Base-by-base conservation (phyloP, 352 stramenopile genomes). In the Globisporangium perplexum region DNA sequence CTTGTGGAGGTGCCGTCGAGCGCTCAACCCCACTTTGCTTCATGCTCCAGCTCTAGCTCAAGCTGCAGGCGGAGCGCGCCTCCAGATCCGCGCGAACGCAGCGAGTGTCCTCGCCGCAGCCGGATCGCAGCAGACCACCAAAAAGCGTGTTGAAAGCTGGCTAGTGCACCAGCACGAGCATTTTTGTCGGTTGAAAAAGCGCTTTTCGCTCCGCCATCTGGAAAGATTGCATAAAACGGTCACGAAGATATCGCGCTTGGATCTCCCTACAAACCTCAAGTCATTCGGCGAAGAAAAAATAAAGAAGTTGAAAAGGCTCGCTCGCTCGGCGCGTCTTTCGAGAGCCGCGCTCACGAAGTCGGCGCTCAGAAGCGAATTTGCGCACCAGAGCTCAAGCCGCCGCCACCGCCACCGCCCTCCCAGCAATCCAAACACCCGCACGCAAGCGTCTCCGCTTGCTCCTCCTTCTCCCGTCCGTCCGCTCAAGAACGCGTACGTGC, bases 321-420 rank as follows among this genome's bases (percentile, higher is more conserved):
- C n/a, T n/a, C n/a, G n/a, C n/a, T n/a, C n/a, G n/a, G n/a, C n/a
- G n/a, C n/a, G n/a, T n/a, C 33, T 18, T 35, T 39, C 8, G 24
- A 46, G n/a, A 23, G n/a, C 41, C 20, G 39, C 39, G 39, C 39
- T 28, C n/a, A 23, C 4, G 41, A 28, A 23, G 7, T 4, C 41
- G 10, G 14, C 23, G 8, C n/a, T 66, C 63, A 77, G 65, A 72
- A 60, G 53, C 63, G 33, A 74, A 73, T 72, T 74, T 65, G 60
- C 58, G 38, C 53, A 41, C 43, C 15, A 22, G 15, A n/a, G 23
- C n/a, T 15, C 39, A 53, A 68, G 52, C 35, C 41, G n/a, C 8
- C n/a, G n/a, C n/a, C n/a, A n/a, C n/a, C n/a, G n/a, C n/a, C n/a
- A n/a, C n/a, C n/a, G n/a, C n/a, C n/a, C n/a, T n/a, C n/a, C 36